Evolutionary conservation across 768 basidiomycete genomes (phyloP), one percentile per base, ranked within the genome.

Genomic region (Mrakia gelida): DNA sequence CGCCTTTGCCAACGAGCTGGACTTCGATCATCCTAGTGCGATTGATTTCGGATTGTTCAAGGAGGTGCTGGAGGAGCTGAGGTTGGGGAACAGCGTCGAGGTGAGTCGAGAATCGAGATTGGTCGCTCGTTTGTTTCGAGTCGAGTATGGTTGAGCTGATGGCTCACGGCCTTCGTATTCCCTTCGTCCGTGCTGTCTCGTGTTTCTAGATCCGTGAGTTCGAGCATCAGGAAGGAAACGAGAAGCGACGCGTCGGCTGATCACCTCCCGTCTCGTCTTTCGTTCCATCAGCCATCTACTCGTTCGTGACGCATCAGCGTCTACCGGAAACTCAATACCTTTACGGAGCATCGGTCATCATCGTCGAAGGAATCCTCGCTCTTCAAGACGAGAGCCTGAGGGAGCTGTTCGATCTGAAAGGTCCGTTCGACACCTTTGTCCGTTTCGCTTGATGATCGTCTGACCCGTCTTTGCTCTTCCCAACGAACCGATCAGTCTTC

Each of bases 301-400:
- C 94, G 0, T 99, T 99, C 84, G 87, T 89, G 34, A 87, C 92
- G 80, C 97, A 99, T 85, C 94, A 97, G 83, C 87, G 93, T 77
- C 82, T 91, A 38, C 85, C 88, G 21, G 91, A 93, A 81, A 90
- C 81, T 41, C 80, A 81, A 26, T 83, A 97, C 85, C 86, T 96
- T 3, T 98, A 98, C 83, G 95, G 95, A 6, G 94, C 95, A 18
- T 90, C 92, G 26, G 91, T 98, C 71, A 93, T 97, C 81, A 95
- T 97, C 75, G 89, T 84, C 49, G 96, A 98, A 83, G 96, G 96
- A 10, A 96, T 98, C 77, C 91, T 98, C 88, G 89, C 92, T 5
- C 85, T 98, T 59, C 90, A 92, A 71, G 93, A 97, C 81, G 89
- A 93, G 13, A 86, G 84, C 26, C 84, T 98, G 63, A 88, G 96